Percentiles rank a stretch among this genome's conserved stretches.
phyloP scores from a whole-genome alignment of 129 eudicot genomes.

The Tagetes erecta region DNA sequence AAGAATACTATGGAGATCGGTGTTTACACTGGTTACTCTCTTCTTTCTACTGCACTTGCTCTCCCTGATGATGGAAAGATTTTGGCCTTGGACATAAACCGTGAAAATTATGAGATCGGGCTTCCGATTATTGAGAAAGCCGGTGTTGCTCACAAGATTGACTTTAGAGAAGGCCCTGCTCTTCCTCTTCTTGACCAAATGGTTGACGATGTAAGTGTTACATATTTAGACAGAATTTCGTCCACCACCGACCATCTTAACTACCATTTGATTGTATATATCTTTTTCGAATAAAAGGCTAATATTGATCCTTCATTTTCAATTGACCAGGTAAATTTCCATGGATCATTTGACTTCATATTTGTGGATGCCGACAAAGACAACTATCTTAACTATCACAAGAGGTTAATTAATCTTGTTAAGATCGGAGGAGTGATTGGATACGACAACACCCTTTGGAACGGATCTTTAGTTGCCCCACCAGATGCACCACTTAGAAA shows the following conservation, averaged over 20 bases:
- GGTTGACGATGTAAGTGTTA: conserved; percentile 24
- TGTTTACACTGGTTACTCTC: conserved; percentile 57
- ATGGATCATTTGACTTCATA: conserved; percentile 42
- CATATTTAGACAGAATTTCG: too few relatives aligned
- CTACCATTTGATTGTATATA: neutral
- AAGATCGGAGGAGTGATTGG: conserved; percentile 37
- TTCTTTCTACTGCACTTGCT: conserved; percentile 58
- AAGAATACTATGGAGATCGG: conserved; percentile 58
- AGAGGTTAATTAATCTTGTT: conserved; percentile 31
- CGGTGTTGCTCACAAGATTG: conserved; percentile 40
- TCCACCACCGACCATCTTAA: neutral
- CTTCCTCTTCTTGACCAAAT: conserved; percentile 39
- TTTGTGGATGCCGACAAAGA: conserved; percentile 42
- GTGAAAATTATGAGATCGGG: conserved; percentile 33
- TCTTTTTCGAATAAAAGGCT: neutral
- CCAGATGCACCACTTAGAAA: conserved; percentile 32
- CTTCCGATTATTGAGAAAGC: conserved; percentile 41
- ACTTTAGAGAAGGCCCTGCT: conserved; percentile 39
- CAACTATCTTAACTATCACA: conserved; percentile 40
- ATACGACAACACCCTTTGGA: conserved; percentile 40
- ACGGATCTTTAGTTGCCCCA: conserved; percentile 35
- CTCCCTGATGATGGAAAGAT: conserved; percentile 59
- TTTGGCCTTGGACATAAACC: conserved; percentile 34
- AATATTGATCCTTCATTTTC: neutral
- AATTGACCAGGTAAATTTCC: conserved; percentile 17